phyloP scores from a whole-genome alignment of 495 filamentous ascomycete species.

The Penicillium paradoxum region DNA sequence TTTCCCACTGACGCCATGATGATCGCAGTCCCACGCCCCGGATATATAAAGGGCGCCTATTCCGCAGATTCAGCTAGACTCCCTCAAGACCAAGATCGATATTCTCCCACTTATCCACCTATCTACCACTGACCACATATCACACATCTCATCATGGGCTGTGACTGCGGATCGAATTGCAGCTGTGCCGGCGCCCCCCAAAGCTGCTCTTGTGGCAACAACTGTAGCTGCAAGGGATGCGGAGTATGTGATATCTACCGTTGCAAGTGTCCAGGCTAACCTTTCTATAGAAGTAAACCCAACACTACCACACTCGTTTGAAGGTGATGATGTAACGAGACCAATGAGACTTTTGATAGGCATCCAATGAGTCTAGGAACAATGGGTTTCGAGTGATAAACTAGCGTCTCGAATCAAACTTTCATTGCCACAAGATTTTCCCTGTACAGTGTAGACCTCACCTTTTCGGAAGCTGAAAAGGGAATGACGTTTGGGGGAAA shows the following conservation, averaged over 20 bases:
- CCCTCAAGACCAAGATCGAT: too few species aligned
- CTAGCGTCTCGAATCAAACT: too few species aligned
- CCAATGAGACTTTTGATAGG: too few species aligned
- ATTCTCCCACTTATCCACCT: not conserved
- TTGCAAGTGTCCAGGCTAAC: not conserved
- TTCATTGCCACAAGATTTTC: too few species aligned
- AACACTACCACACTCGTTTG: not conserved
- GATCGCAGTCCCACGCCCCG: conserved; percentile 6
- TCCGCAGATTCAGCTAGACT: too few species aligned
- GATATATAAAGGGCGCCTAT: not conserved
- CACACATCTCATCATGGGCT: conserved; percentile 30
- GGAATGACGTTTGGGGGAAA: too few species aligned
- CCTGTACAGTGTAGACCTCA: too few species aligned
- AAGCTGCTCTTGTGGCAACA: conserved; percentile 35
- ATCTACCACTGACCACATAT: conserved; percentile 1
- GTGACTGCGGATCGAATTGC: conserved; percentile 38
- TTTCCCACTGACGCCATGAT: conserved; percentile 21
- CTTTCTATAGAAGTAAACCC: conserved; percentile 1
- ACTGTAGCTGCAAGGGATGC: conserved; percentile 44
- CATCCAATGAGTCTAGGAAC: too few species aligned
- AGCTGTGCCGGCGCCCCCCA: conserved; percentile 35
- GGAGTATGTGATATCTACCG: conserved; percentile 32
- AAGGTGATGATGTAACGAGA: too few species aligned
- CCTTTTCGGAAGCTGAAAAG: too few species aligned
- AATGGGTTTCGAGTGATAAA: too few species aligned